Conservation (phyloP, 176 grass and related monocot species). For the Guadua angustifolia region DNA sequence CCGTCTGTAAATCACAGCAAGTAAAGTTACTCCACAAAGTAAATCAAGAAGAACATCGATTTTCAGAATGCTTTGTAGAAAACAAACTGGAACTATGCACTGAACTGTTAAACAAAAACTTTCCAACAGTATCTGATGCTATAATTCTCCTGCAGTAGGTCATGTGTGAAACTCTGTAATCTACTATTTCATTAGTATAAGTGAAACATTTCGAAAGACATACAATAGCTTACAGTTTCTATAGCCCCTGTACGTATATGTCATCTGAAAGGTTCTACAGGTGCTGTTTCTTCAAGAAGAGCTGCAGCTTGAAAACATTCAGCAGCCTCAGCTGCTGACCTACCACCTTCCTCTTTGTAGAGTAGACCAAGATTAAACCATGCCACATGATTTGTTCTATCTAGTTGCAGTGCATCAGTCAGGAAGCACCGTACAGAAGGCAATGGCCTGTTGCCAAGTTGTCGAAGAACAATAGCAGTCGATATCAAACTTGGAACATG, state of each 20-base stretch:
- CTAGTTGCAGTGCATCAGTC: constrained; percentile 81
- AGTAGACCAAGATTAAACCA: constrained; percentile 96
- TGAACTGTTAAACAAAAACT: constrained; percentile 25
- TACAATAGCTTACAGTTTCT: constrained; percentile 58
- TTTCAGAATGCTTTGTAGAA: constrained; percentile 20
- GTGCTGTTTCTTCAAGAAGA: constrained; percentile 92
- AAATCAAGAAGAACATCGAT: constrained; percentile 10
- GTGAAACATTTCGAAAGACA: constrained; percentile 36
- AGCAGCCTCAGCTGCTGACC: constrained; percentile 66
- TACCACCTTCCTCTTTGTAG: constrained; percentile 73
- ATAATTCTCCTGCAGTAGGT: constrained; percentile 39
- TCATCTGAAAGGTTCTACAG: constrained; percentile 98
- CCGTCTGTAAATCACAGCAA: constrained; percentile 4
- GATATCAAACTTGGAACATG: constrained; percentile 94
- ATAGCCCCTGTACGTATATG: constrained; percentile 43
- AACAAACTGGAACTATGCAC: constrained; percentile 43
- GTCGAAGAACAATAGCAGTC: constrained; percentile 61
- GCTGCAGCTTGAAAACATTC: constrained; percentile 96
- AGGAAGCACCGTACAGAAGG: constrained; percentile 68
- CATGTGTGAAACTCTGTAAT: constrained; percentile 39
- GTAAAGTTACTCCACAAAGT: constrained; percentile 10
- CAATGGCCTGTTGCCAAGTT: constrained; percentile 64
- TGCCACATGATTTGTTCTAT: constrained; percentile 79
- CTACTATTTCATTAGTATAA: constrained; percentile 40
- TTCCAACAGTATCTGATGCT: constrained; percentile 23